Conservation (phyloP, 306 rosid species). For the Geum urbanum region DNA sequence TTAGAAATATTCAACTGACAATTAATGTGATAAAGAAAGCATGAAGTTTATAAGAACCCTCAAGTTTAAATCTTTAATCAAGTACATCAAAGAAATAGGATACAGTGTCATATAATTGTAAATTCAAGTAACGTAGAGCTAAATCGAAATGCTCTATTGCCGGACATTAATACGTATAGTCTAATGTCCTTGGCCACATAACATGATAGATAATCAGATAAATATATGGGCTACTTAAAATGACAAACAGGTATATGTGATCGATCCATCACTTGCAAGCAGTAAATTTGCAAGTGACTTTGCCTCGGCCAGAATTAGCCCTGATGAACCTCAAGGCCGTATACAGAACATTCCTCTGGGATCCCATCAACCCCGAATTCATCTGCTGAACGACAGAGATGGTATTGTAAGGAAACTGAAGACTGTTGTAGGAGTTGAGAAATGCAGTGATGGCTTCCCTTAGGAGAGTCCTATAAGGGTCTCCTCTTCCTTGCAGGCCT, state of each 20-base stretch:
- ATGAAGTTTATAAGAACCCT: background rate
- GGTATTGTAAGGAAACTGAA: conserved; percentile 56
- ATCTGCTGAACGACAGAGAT: conserved; percentile 45
- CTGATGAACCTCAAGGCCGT: conserved; percentile 64
- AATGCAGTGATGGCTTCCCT: conserved; percentile 75
- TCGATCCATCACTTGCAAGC: conserved; percentile 39
- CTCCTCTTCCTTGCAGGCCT: conserved; percentile 78
- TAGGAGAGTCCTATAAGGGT: conserved; percentile 65
- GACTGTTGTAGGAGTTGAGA: conserved; percentile 67
- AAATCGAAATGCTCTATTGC: background rate
- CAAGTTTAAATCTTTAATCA: too few relatives aligned
- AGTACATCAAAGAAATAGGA: too few relatives aligned
- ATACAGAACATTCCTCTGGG: conserved; percentile 45
- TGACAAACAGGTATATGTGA: background rate
- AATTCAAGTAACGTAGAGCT: background rate
- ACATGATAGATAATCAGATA: background rate
- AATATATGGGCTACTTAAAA: background rate
- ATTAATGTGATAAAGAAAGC: background rate
- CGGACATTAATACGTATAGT: background rate
- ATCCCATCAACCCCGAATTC: conserved; percentile 66
- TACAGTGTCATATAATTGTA: background rate
- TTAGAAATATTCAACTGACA: background rate
- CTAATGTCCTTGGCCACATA: background rate
- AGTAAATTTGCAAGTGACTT: conserved; percentile 67
- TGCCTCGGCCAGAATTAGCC: conserved; percentile 66